phyloP scores from a whole-genome alignment of 1,139 yeast species.

The Eremothecium sinecaudum region DNA sequence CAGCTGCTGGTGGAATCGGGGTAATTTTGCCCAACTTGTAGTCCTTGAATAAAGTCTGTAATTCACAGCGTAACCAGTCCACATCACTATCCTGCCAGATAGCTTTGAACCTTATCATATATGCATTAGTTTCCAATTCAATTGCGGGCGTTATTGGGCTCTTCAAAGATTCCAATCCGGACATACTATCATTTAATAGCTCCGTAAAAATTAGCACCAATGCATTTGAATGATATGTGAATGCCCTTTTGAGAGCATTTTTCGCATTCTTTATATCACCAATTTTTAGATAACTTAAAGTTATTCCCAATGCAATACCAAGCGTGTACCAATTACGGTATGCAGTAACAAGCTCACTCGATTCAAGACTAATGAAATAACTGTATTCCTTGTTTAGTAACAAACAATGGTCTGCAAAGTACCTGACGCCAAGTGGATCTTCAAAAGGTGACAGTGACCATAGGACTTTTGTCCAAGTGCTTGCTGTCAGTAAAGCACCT shows the following conservation, averaged over 20 bases:
- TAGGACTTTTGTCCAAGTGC: conserved; percentile 61
- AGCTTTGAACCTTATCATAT: conserved; percentile 21
- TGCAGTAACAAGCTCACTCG: conserved; percentile 47
- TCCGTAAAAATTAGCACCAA: conserved; percentile 19
- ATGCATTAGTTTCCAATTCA: conserved; percentile 22
- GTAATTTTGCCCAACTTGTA: conserved; percentile 13
- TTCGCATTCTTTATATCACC: conserved; percentile 38
- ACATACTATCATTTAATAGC: conserved; percentile 14
- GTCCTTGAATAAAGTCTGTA: conserved; percentile 26
- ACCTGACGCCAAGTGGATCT: conserved; percentile 79
- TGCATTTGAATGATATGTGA: conserved; percentile 48
- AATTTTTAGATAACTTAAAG: conserved; percentile 46
- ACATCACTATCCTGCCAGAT: conserved; percentile 32
- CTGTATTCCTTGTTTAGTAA: conserved; percentile 56
- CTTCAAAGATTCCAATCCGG: conserved; percentile 8
- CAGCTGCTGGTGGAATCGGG: conserved; percentile 11
- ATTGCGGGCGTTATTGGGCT: conserved; percentile 26
- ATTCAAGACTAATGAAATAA: conserved; percentile 47
- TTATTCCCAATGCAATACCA: conserved; percentile 59
- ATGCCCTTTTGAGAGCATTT: conserved; percentile 42
- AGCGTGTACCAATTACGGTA: conserved; percentile 66
- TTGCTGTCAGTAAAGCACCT: conserved; percentile 69
- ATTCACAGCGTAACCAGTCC: conserved; percentile 41
- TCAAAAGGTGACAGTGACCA: conserved; percentile 64
- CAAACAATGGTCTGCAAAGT: conserved; percentile 74